phyloP scores from a whole-genome alignment of 495 filamentous ascomycete genomes.

The Hypoxylon crocopeplum region DNA sequence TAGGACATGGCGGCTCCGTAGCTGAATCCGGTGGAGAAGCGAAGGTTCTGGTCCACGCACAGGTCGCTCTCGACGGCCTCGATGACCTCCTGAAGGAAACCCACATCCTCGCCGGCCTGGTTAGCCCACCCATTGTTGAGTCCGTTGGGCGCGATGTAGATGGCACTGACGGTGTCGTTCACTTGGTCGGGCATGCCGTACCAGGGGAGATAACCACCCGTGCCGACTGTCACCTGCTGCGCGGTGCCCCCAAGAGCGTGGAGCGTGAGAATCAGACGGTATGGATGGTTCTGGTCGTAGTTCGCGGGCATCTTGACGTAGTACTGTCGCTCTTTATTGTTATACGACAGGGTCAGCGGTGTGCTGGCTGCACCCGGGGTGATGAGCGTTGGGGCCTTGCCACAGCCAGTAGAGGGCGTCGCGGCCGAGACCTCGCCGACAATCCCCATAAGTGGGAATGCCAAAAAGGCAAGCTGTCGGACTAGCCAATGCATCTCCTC shows the following conservation, averaged over 20 bases:
- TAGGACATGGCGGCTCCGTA: slow-evolving; percentile 60
- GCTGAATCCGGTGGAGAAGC: slow-evolving; percentile 58
- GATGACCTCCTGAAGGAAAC: slow-evolving; percentile 50
- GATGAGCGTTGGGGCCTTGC: slow-evolving; percentile 44
- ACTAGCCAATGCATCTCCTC: slow-evolving; percentile 1
- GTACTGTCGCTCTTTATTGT: slow-evolving; percentile 43
- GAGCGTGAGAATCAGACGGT: slow-evolving; percentile 51
- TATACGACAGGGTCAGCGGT: slow-evolving; percentile 29
- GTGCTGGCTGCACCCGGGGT: slow-evolving; percentile 36
- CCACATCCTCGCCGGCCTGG: slow-evolving; percentile 49
- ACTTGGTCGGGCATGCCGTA: slow-evolving; percentile 49
- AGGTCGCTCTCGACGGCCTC: slow-evolving; percentile 48
- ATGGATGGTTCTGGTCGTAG: slow-evolving; percentile 49
- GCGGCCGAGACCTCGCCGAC: slow-evolving; percentile 11
- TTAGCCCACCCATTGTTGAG: slow-evolving; percentile 55
- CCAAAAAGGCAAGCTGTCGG: background rate
- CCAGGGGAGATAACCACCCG: slow-evolving; percentile 41
- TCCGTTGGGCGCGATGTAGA: slow-evolving; percentile 53
- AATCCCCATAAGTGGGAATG: background rate
- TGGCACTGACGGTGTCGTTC: slow-evolving; percentile 42
- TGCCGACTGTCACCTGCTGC: slow-evolving; percentile 44
- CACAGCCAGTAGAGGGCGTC: slow-evolving; percentile 47
- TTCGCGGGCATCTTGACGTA: slow-evolving; percentile 47
- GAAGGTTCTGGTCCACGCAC: slow-evolving; percentile 52
- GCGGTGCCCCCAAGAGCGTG: slow-evolving; percentile 50